These are phyloP conservation scores for Chiua virens DNA, from an alignment of 768 basidiomycete genomes.

Conservation along the genomic window DNA sequence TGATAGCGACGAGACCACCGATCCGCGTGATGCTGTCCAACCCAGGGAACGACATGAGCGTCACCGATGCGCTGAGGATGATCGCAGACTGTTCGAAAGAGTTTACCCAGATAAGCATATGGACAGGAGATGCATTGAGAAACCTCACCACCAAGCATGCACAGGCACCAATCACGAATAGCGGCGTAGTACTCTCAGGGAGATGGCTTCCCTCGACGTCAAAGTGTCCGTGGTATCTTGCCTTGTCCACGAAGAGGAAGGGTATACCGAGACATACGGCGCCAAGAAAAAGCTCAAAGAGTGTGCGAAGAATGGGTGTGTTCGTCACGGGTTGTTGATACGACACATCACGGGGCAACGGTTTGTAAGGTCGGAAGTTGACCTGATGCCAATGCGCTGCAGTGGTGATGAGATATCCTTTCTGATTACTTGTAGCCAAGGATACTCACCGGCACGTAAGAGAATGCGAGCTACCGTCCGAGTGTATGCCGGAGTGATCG, in stretches of 20 bases:
- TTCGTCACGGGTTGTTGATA: constrained; percentile 28
- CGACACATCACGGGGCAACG: constrained; percentile 56
- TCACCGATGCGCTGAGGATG: constrained; percentile 78
- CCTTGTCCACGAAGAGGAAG: constrained; percentile 65
- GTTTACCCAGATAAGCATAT: not conserved
- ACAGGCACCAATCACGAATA: constrained; percentile 65
- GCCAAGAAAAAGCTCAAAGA: constrained; percentile 59
- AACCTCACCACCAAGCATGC: constrained; percentile 61
- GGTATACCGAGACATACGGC: constrained; percentile 77
- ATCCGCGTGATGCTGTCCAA: constrained; percentile 63
- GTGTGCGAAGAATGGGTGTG: constrained; percentile 45
- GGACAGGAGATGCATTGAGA: not conserved
- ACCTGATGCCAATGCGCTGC: constrained; percentile 67
- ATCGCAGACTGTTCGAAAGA: constrained; percentile 61
- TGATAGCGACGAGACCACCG: constrained; percentile 64
- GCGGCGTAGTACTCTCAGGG: constrained; percentile 48
- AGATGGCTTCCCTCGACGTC: constrained; percentile 60
- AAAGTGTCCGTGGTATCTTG: constrained; percentile 42
- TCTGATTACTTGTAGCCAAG: not conserved
- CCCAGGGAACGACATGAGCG: constrained; percentile 77
- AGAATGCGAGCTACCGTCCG: constrained; percentile 69
- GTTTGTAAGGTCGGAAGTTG: constrained; percentile 67
- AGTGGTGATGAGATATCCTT: constrained; percentile 3
- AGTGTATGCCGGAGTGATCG: constrained; percentile 47
- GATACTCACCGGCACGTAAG: constrained; percentile 59